Evolutionary conservation across 2,329 filamentous ascomycete genomes (phyloP), one percentile per base, ranked within the genome.

Genomic region (Penicillium sp.): DNA sequence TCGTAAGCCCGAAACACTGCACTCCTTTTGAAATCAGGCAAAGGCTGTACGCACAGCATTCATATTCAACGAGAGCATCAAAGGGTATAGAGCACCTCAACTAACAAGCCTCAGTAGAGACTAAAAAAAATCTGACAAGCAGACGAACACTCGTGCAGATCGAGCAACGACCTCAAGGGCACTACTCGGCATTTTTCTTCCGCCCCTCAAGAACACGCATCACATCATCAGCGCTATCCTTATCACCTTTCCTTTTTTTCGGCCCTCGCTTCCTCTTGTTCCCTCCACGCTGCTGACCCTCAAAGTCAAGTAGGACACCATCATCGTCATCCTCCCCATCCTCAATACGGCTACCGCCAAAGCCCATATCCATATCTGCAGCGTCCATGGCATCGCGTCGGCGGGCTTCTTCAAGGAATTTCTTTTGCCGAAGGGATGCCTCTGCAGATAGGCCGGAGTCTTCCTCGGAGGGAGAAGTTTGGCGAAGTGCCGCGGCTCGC

Each of bases 281-380:
- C 6, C 69, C 70, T 33, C 72, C 71, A 37, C 68, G 65, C 25
- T 46, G 28, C 30, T 70, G 70, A 37, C 71, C 72, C 30, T 72
- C 71, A n/a, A 73, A 75, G 59, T 78, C 75, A 91, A 70, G 86
- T 80, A 42, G 86, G 87, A 57, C 93, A 76, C 78, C 73, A 43
- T 93, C 91, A 65, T 89, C 85, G 65, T 89, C 85, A 65, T 96
- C 93, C 61, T 93, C 93, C 53, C 93, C 93, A 71, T 97, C 95
- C 57, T 91, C 93, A 70, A 92, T 89, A 30, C 94, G 85, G 71
- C 90, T 95, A 22, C 88, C 91, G 37, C 95, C 95, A 72, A 99
- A 98, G 62, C 93, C 94, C 82, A 98, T 86, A 72, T 99, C 95
- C 79, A 99, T 85, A 77, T 99, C 94, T 59, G 94, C 88, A 52